Evolutionary conservation across 768 basidiomycete genomes (phyloP), one percentile per base, ranked within the genome.

Genomic region (Gloeostereum incarnatum): DNA sequence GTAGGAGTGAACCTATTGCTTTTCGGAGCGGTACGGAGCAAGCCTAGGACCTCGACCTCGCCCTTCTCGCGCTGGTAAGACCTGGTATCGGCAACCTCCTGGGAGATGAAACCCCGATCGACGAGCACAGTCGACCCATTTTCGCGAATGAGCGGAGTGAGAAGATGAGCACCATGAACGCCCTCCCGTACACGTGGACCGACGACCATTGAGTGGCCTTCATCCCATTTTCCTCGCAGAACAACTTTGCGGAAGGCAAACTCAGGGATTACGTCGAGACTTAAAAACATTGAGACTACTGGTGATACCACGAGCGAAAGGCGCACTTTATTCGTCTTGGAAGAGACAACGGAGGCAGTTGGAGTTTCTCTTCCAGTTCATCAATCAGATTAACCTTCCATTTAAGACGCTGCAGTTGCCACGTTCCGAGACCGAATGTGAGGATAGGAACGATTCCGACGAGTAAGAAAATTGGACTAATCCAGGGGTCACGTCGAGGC

Each of bases 311-410:
- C 37, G 54, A 39, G 36, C 39, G 31, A 37, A 39, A 35, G 38
- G 62, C 72, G 50, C 55, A 96, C 94, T 98, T 92, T 61, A 99
- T 80, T 59, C 75, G 75, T 32, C 69, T 71, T 1, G 96, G 96
- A 20, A 99, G 63, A 18, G 65, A 51, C 40, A 99, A 73, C 1
- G 94, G 83, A 22, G 74, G 76, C 11, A 83, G 68, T 45, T 82
- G 71, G 24, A 98, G 62, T 60, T 96, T 94, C 58, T 87, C 80
- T 55, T 96, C 85, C 24, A 98, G 68, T 51, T 97, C 88, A 47
- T 96, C 88, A 45, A 98, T 97, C 36, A 99, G 69, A 37, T 77
- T 75, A 31, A 94, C 66, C 60, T 99, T 99, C 96, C 96, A 99
- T 56, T 87, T 75, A 21, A 98, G 71, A 34, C 96, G 77, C 49